Evolutionary conservation across 2,329 filamentous ascomycete species (phyloP).

Genomic region (Paecilomyces niveus): DNA sequence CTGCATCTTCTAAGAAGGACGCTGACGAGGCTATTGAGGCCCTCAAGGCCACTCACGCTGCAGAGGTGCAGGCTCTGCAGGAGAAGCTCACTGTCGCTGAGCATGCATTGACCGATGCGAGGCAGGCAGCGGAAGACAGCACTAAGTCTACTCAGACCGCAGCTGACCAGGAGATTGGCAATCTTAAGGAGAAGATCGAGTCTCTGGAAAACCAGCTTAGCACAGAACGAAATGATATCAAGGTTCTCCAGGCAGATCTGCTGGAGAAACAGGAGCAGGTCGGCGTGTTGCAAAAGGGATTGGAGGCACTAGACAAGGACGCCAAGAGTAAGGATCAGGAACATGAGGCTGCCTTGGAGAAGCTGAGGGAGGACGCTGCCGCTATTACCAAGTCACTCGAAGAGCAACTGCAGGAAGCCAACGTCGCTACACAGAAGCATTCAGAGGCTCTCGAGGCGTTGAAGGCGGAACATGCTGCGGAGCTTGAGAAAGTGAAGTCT

Average conservation of each 20-base stretch:
- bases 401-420: constrained; percentile 23
- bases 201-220: constrained; percentile 25
- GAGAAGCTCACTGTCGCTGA: constrained; percentile 27
- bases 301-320: constrained; percentile 30
- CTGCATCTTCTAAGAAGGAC: constrained; percentile 19
- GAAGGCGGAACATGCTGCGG: constrained; percentile 27
- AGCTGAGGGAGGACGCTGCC: constrained; percentile 26
- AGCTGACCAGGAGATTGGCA: constrained; percentile 28
- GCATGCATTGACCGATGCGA: constrained; percentile 25
- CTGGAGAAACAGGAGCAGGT: constrained; percentile 30
- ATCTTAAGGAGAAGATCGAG: constrained; percentile 27
- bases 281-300: constrained; percentile 28
- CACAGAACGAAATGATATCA: constrained; percentile 24
- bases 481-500: constrained; percentile 17
- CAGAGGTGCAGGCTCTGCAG: constrained; percentile 26
- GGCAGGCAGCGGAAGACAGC: constrained; percentile 27
- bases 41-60: constrained; percentile 22
- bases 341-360: constrained; percentile 25
- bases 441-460: constrained; percentile 23
- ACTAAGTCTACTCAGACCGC: constrained; percentile 24
- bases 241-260: constrained; percentile 26
- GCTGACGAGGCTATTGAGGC: constrained; percentile 23
- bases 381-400: constrained; percentile 27
- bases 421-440: constrained; percentile 25
- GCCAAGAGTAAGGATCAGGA: constrained; percentile 29